A percentile compares a stretch with the other conserved stretches of the same genome.
Evolutionary conservation across 2,329 filamentous ascomycete species (phyloP).

Genomic region (Fusarium redolens): DNA sequence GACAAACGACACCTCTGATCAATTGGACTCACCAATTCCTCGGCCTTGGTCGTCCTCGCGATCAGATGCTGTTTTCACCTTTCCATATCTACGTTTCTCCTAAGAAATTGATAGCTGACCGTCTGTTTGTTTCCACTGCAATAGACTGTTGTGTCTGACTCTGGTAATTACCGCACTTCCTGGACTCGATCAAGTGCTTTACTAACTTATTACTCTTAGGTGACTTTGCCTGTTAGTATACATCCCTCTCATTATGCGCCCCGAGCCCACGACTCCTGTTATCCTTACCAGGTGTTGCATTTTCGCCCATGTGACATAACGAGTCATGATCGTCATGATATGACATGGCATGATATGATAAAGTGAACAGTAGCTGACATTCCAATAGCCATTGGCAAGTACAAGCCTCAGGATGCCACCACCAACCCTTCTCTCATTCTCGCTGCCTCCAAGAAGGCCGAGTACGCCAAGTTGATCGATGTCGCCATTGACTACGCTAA

Average conservation of each 20-base stretch:
- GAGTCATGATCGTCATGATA: conserved; percentile 19
- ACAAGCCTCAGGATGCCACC: conserved; percentile 99
- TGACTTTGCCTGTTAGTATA: conserved; percentile 80
- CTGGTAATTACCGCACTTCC: conserved; percentile 71
- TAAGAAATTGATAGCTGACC: conserved; percentile 38
- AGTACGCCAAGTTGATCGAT: conserved; percentile 94
- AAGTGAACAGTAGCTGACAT: conserved; percentile 40
- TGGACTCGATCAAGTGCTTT: conserved; percentile 32
- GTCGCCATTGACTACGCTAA: conserved; percentile 87
- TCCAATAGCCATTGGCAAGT: conserved; percentile 91
- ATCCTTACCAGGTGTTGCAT: neutral
- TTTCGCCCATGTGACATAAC: conserved; percentile 1
- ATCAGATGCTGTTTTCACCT: neutral
- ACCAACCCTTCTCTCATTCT: conserved; percentile 99
- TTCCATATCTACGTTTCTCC: neutral
- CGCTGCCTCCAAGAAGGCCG: conserved; percentile 96
- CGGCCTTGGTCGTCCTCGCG: neutral
- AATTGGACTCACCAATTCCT: neutral
- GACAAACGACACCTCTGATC: neutral
- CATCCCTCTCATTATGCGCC: conserved; percentile 14
- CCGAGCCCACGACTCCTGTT: conserved; percentile 9
- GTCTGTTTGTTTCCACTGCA: conserved; percentile 24
- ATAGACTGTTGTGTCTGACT: conserved; percentile 95
- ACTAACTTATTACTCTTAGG: conserved; percentile 58
- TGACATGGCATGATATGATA: conserved; percentile 25